Conservation (phyloP, 352 stramenopile species). For the Pythium scleroteichum region DNA sequence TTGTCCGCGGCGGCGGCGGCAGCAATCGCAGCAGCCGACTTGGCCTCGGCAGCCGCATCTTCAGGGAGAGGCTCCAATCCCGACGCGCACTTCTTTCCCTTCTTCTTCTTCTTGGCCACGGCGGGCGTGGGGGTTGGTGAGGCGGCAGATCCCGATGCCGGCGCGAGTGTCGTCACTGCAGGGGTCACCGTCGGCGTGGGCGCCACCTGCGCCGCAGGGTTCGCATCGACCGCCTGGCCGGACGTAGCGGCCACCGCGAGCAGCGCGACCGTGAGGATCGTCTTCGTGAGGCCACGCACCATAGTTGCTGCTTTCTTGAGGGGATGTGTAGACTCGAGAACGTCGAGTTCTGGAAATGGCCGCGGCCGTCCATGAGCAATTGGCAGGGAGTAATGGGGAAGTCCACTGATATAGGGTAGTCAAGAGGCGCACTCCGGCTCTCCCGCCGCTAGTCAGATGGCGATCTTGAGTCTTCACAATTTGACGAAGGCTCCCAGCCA, state of each 20-base stretch:
- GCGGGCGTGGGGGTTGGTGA: background rate
- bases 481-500: slow-evolving; percentile 1
- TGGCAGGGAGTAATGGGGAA: background rate
- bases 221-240: background rate
- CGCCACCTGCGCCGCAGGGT: slow-evolving; percentile 8
- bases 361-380: background rate
- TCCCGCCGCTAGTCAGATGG: slow-evolving; percentile 4
- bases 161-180: background rate
- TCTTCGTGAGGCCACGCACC: slow-evolving; percentile 12
- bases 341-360: slow-evolving; percentile 16
- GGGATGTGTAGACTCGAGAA: background rate
- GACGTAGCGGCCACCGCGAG: slow-evolving; percentile 8
- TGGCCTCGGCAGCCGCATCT: slow-evolving; percentile 7
- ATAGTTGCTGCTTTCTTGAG: background rate
- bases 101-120: slow-evolving; percentile 19
- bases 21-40: slow-evolving; percentile 3
- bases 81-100: slow-evolving; percentile 19
- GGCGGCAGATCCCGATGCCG: background rate
- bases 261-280: slow-evolving; percentile 9
- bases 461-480: slow-evolving; percentile 3
- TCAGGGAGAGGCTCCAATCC: slow-evolving; percentile 14
- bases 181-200: background rate
- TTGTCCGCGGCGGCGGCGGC: background rate
- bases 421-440: background rate
- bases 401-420: background rate